Evolutionary conservation across 176 grass and related monocot genomes (phyloP).

Genomic region (Aegilops tauschii): DNA sequence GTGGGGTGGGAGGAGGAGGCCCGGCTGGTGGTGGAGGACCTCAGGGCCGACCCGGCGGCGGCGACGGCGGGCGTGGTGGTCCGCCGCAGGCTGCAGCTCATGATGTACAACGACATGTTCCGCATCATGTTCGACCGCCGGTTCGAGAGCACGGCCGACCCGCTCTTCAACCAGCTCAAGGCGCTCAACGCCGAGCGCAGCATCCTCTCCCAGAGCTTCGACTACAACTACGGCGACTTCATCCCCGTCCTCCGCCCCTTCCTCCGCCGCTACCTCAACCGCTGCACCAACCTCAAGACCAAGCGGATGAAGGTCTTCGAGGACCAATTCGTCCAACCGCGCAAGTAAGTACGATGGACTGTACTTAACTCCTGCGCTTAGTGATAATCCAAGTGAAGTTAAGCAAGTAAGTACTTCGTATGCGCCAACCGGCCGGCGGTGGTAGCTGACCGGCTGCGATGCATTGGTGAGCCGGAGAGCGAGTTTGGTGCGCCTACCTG

Average conservation of each 20-base stretch:
- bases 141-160: conserved; percentile 57
- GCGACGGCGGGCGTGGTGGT: conserved; percentile 53
- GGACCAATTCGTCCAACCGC: conserved; percentile 71
- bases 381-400: no score
- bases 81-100: conserved; percentile 63
- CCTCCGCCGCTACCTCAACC: conserved; percentile 67
- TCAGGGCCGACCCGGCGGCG: not conserved
- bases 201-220: conserved; percentile 87
- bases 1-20: conserved; percentile 53
- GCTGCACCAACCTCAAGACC: conserved; percentile 70
- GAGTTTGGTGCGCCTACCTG: not conserved
- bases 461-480: not conserved
- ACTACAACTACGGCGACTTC: conserved; percentile 97
- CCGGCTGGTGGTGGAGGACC: not conserved
- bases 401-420: no score
- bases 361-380: no score
- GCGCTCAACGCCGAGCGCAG: conserved; percentile 83
- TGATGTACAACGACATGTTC: conserved; percentile 99
- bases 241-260: conserved; percentile 79
- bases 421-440: no score
- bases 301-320: conserved; percentile 72
- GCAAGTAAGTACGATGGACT: conserved; percentile 55
- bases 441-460: not conserved
- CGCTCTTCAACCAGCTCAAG: conserved; percentile 83
- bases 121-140: conserved; percentile 92